Percentiles rank a stretch among this genome's conserved stretches.
Evolutionary conservation across 495 filamentous ascomycete genomes (phyloP).

Genomic region (Talaromyces trachyspermus): DNA sequence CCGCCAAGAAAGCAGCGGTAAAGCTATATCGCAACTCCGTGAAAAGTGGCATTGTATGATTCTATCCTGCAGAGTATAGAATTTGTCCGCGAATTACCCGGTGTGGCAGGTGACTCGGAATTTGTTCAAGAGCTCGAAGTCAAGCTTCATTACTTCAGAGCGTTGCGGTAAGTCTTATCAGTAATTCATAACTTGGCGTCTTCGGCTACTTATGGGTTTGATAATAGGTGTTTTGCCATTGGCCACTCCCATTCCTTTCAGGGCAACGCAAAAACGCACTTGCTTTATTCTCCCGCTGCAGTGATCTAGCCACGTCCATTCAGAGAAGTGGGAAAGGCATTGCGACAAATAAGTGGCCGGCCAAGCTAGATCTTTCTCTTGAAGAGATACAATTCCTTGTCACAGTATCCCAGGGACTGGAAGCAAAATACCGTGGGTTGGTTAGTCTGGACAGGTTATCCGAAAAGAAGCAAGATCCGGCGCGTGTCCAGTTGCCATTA

Average conservation of each 20-base stretch:
- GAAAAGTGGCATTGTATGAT: conserved; percentile 93
- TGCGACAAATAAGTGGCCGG: conserved; percentile 35
- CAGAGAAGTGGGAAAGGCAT: conserved; percentile 27
- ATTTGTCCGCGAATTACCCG: conserved; percentile 80
- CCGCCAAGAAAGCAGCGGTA: conserved; percentile 54
- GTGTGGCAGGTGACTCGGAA: conserved; percentile 76
- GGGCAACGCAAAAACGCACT: conserved; percentile 68
- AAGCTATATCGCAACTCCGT: conserved; percentile 70
- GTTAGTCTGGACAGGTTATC: conserved; percentile 65
- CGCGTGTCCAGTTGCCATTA: conserved; percentile 40
- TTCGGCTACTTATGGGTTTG: conserved; percentile 5
- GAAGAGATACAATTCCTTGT: conserved; percentile 49
- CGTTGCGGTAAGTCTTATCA: conserved; percentile 59
- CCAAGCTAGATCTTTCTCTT: conserved; percentile 53
- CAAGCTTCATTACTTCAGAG: conserved; percentile 77
- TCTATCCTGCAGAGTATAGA: conserved; percentile 83
- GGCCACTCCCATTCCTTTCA: conserved; percentile 76
- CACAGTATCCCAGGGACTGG: conserved; percentile 53
- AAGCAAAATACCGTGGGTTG: conserved; percentile 71
- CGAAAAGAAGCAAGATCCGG: conserved; percentile 19
- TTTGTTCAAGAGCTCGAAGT: conserved; percentile 70
- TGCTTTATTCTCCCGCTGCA: conserved; percentile 69
- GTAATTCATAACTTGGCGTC: not conserved
- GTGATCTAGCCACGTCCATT: conserved; percentile 40
- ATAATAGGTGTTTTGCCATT: conserved; percentile 68